Evolutionary conservation across 495 filamentous ascomycete species (phyloP), one percentile per base, ranked within the genome.

Genomic region (Neurospora sp.): DNA sequence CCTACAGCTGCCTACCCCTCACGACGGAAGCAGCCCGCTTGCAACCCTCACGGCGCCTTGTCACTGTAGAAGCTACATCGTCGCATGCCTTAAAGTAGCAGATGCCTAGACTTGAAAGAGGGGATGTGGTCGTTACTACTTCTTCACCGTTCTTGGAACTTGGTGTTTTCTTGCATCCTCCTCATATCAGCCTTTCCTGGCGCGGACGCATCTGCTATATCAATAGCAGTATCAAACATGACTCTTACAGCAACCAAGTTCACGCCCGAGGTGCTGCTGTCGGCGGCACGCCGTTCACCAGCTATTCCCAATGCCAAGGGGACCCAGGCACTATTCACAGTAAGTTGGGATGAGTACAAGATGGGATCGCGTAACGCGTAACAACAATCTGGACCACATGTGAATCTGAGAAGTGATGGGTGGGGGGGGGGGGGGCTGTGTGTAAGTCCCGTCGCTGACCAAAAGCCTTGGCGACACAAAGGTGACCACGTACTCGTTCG

Each of bases 181-280:
- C 20, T 41, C 69, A 73, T 69, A 70, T 73, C 39, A 70, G 59
- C 42, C 35, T 70, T 45, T 22, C 35, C 22, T 73, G 41, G 68
- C 39, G 72, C 72, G 42, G 68, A 69, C 35, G 53, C 40, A 27
- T 72, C 22, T 17, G 41, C 35, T 35, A 39, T 40, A 38, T 69
- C 71, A 40, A 68, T 38, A 17, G 44, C 70, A 41, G 14, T 39
- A 31, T 69, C 59, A 41, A 80, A 73, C 10, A 93, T 93, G 90
- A 89, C 89, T 69, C 84, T 91, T 75, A 85, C 86, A 75, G 87
- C 89, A 7, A 87, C 87, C 78, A 90, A 90, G 76, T 93, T 94
- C 81, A 92, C 89, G 1, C 91, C 91, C 7, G 89, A 93, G 89
- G 91, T 94, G 44, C 87, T 98, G 70, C 89, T 98, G 76, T 90